Evolutionary conservation across 441 rosid genomes (phyloP), one percentile per base, ranked within the genome.

Genomic region (Kokia cookei): DNA sequence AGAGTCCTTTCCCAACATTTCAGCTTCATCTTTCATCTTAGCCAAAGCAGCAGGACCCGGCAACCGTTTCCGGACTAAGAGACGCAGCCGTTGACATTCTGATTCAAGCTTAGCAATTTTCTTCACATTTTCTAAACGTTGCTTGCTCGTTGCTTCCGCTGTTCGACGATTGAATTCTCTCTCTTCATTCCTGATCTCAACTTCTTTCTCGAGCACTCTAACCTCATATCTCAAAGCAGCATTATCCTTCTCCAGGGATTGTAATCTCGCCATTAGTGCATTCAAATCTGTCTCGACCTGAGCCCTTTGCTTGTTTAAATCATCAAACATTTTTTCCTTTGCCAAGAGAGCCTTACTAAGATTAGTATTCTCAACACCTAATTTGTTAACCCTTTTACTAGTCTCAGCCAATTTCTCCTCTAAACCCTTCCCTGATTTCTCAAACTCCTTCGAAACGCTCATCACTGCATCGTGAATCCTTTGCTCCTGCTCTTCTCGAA

Each of bases 31-130:
- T 75, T 79, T 88, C 95, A 90, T 93, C 79, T 92, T 91, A 3
- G 87, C 83, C 85, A 86, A 17, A 69, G 97, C 84, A 65, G 93
- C 90, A 0, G 96, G 94, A 63, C 97, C 97, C 0, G 92, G 92
- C 75, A 89, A 85, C 65, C 94, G 82, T 83, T 96, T 96, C 62
- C 88, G 86, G 57, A 92, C 86, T 22, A 96, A 85, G 17, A 86
- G 45, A 13, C 96, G 90, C 60, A 96, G 84, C 80, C 97, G 81
- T 74, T 92, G 97, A 83, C 97, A 91, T 79, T 96, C 98, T 64
- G 88, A 82, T 84, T 96, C 98, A 9, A 96, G 79, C 85, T 90
- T 93, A 4, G 94, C 87, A 79, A 93, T 86, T 82, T 88, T 96
- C 87, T 85, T 93, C 47, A 84, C 87, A 80, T 83, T 87, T 82